Percentiles rank a stretch among this genome's conserved stretches.
phyloP scores from a whole-genome alignment of 2,329 filamentous ascomycete species.

The Magnaporthiopsis poae region DNA sequence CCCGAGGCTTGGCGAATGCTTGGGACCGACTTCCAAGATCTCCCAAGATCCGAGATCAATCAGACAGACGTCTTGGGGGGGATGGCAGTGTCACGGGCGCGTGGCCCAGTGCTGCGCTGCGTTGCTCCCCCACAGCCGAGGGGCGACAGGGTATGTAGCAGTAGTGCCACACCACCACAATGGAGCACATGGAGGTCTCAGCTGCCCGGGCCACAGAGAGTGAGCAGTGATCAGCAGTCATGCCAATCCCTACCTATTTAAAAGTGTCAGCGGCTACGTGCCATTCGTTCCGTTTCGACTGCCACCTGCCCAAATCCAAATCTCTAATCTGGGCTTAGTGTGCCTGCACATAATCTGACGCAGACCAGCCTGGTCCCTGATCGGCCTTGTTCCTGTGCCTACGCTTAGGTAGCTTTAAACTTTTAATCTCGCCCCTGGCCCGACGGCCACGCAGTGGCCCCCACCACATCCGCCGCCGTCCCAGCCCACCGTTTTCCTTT shows the following conservation, averaged over 20 bases:
- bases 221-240: too few species aligned
- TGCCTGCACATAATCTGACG: background rate
- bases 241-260: too few species aligned
- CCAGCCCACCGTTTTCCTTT: too few species aligned
- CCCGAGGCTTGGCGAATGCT: background rate
- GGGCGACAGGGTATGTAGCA: too few species aligned
- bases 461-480: background rate
- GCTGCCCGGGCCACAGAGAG: too few species aligned
- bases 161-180: too few species aligned
- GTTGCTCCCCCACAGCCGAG: too few species aligned
- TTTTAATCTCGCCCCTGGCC: background rate
- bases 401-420: background rate
- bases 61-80: too few species aligned
- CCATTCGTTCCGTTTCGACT: background rate
- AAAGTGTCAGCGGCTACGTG: background rate
- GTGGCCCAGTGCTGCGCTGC: too few species aligned
- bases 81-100: too few species aligned
- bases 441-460: background rate
- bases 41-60: background rate
- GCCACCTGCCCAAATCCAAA: too few species aligned
- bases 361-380: background rate
- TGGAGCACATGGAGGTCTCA: too few species aligned
- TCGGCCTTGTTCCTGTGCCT: background rate
- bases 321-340: background rate
- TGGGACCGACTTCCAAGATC: background rate